phyloP scores from a whole-genome alignment of 176 grass and related monocot species.

The Zoysia japonica region DNA sequence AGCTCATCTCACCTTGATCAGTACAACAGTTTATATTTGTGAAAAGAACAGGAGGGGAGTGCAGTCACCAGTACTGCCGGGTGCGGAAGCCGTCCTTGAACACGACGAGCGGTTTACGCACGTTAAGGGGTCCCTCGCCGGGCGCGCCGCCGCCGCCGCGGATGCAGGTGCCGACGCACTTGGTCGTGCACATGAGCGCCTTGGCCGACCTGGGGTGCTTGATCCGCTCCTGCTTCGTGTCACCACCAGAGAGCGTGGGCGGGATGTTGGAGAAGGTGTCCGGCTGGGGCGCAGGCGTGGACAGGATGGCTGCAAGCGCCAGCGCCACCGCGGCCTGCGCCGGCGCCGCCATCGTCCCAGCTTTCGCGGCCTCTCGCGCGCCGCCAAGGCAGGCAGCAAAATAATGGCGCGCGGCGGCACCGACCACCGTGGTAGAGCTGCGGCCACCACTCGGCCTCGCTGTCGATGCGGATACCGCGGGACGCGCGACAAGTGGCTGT shows the following conservation, averaged over 20 bases:
- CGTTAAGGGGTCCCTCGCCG: constrained; percentile 59
- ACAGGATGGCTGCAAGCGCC: constrained; percentile 52
- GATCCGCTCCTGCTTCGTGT: constrained; percentile 51
- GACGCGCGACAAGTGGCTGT: constrained; percentile 10
- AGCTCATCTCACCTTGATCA: not conserved
- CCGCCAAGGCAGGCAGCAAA: not conserved
- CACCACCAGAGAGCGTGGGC: constrained; percentile 55
- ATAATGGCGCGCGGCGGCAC: not conserved
- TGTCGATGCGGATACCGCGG: not conserved
- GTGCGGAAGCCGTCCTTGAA: constrained; percentile 66
- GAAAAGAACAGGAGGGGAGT: too few relatives aligned
- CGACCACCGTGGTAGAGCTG: not conserved
- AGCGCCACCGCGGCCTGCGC: constrained; percentile 30
- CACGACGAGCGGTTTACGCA: constrained; percentile 45
- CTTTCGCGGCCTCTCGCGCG: not conserved
- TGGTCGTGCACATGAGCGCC: constrained; percentile 63
- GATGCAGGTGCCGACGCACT: constrained; percentile 81
- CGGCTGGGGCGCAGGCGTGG: constrained; percentile 38
- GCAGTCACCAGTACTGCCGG: constrained; percentile 52
- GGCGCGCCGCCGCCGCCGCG: constrained; percentile 59
- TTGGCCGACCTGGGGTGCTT: constrained; percentile 62
- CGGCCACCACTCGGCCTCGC: not conserved
- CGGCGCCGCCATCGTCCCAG: not conserved
- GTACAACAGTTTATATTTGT: not conserved
- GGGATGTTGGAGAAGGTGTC: constrained; percentile 53